Evolutionary conservation across 352 stramenopile genomes (phyloP).

Genomic region (Globisporangium echinulatum): DNA sequence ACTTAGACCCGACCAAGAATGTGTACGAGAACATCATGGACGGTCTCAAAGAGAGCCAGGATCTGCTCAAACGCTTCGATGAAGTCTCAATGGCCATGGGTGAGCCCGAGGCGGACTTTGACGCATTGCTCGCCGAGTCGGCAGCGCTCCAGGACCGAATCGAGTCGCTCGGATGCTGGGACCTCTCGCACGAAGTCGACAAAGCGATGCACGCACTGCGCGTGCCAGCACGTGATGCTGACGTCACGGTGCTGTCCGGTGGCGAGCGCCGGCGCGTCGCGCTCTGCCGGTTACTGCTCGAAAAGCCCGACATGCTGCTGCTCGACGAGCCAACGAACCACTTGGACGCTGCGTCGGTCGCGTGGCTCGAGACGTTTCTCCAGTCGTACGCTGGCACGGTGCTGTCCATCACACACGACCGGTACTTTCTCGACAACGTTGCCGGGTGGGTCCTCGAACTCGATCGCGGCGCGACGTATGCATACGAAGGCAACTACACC

Average conservation of each 20-base stretch:
- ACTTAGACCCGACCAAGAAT: constrained; percentile 78
- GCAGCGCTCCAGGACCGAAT: constrained; percentile 85
- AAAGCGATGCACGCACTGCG: constrained; percentile 77
- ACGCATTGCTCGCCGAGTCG: constrained; percentile 77
- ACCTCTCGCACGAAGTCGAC: constrained; percentile 74
- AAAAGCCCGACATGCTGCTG: constrained; percentile 95
- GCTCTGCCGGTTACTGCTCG: constrained; percentile 93
- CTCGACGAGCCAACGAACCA: constrained; percentile 99
- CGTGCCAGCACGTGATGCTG: constrained; percentile 56
- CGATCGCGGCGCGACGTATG: constrained; percentile 94
- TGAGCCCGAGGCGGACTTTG: constrained; percentile 87
- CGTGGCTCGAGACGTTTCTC: constrained; percentile 97
- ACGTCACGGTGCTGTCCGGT: constrained; percentile 79
- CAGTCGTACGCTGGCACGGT: constrained; percentile 94
- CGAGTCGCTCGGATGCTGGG: constrained; percentile 80
- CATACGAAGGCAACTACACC: constrained; percentile 98
- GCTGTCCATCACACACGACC: constrained; percentile 97
- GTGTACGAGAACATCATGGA: constrained; percentile 91
- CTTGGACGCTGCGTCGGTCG: constrained; percentile 95
- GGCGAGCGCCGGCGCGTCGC: constrained; percentile 95
- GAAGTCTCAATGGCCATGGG: constrained; percentile 86
- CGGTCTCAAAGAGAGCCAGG: constrained; percentile 77
- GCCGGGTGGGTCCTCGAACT: constrained; percentile 97
- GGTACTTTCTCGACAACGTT: constrained; percentile 98
- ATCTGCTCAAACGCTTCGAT: constrained; percentile 78